phyloP scores from a whole-genome alignment of 371 early-diverging fungal species.

The Choanephora cucurbitarum region DNA sequence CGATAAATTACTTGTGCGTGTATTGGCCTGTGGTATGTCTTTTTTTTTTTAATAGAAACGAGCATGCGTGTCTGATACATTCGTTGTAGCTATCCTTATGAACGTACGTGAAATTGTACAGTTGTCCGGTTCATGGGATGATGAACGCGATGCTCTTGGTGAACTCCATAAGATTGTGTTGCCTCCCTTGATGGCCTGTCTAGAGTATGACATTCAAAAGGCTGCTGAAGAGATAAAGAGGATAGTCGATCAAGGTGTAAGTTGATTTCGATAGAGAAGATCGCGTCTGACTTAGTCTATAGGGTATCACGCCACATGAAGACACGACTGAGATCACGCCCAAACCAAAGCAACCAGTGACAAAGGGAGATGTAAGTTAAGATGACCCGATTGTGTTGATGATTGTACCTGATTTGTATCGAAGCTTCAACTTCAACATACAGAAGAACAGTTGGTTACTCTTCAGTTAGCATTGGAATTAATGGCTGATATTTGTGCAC shows the following conservation, averaged over 20 bases:
- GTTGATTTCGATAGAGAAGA: no score
- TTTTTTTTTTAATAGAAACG: no score
- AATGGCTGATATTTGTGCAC: conserved; percentile 77
- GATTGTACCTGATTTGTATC: no score
- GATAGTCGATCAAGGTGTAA: conserved; percentile 54
- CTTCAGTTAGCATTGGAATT: conserved; percentile 80
- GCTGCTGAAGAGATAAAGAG: conserved; percentile 53
- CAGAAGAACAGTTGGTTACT: conserved; percentile 61
- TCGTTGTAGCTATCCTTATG: conserved; percentile 38
- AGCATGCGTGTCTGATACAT: no score
- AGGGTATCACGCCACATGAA: conserved; percentile 43
- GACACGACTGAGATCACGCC: conserved; percentile 45
- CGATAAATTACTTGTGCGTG: conserved; percentile 49
- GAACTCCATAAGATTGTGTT: conserved; percentile 54
- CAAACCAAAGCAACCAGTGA: conserved; percentile 51
- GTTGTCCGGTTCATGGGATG: conserved; percentile 37
- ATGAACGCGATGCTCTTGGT: conserved; percentile 34
- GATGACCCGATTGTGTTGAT: no score
- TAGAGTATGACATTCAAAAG: conserved; percentile 63
- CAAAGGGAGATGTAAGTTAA: conserved; percentile 49
- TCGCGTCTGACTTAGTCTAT: no score
- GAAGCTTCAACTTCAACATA: conserved; percentile 42
- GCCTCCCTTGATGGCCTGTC: conserved; percentile 55
- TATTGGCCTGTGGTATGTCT: conserved; percentile 57
- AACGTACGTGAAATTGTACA: conserved; percentile 46